A percentile compares a stretch with the other conserved stretches of the same genome.
These are phyloP conservation scores for Leonotis leonurus DNA, from an alignment of 257 asterid species.

Conservation along the genomic window DNA sequence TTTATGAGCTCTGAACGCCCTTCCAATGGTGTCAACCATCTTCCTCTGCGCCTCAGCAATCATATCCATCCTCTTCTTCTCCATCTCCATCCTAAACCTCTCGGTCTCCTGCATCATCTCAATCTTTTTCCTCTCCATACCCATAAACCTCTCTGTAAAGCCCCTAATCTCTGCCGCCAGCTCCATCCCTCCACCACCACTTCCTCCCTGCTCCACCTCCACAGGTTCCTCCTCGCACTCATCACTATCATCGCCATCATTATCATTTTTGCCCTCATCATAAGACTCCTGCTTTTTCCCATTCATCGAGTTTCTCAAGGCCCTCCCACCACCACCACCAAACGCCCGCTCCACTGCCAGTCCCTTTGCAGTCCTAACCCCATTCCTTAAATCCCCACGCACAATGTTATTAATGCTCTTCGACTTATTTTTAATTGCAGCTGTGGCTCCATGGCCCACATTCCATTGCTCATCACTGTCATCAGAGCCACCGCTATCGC, in stretches of 20 bases:
- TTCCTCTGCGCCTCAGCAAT: slow-evolving; percentile 67
- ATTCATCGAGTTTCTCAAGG: slow-evolving; percentile 26
- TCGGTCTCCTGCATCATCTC: slow-evolving; percentile 73
- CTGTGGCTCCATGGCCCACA: slow-evolving; percentile 21
- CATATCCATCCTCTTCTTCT: slow-evolving; percentile 83
- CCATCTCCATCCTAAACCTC: slow-evolving; percentile 70
- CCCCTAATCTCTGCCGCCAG: slow-evolving; percentile 67
- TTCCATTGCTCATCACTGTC: slow-evolving; percentile 44
- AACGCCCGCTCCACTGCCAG: slow-evolving; percentile 18
- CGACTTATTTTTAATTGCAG: slow-evolving; percentile 33
- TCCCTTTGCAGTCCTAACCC: slow-evolving; percentile 13
- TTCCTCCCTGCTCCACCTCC: slow-evolving; percentile 26
- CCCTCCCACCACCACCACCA: slow-evolving; percentile 9
- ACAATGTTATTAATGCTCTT: slow-evolving; percentile 49
- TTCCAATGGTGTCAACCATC: slow-evolving; percentile 54
- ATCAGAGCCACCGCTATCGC: slow-evolving; percentile 30
- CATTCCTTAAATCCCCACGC: slow-evolving; percentile 19
- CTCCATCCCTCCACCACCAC: slow-evolving; percentile 35
- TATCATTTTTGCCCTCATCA: slow-evolving; percentile 24
- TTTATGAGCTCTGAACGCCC: slow-evolving; percentile 55
- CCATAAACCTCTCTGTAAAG: slow-evolving; percentile 71
- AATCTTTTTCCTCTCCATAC: slow-evolving; percentile 71
- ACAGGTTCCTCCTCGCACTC: slow-evolving; percentile 21
- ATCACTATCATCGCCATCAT: slow-evolving; percentile 9
- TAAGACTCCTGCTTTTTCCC: slow-evolving; percentile 31